These are phyloP conservation scores for Xerocomus nothofagi DNA, from an alignment of 1,284 basidiomycete species.

Conservation along the genomic window DNA sequence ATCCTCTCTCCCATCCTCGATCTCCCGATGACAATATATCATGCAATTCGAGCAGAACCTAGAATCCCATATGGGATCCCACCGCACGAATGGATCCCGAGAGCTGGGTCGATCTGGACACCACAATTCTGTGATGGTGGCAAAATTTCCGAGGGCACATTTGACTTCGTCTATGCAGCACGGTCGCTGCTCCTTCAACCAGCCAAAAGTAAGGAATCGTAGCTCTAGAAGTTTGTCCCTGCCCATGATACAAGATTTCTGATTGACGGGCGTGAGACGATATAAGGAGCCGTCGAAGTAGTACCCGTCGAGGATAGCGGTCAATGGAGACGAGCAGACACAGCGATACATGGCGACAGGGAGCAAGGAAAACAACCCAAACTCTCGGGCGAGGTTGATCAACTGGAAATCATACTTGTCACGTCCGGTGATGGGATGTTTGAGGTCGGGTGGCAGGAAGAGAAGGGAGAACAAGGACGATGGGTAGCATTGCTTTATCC, in stretches of 20 bases:
- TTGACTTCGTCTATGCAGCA: slow-evolving; percentile 23
- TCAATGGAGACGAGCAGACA: slow-evolving; percentile 18
- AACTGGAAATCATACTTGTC: slow-evolving; percentile 30
- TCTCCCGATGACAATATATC: slow-evolving; percentile 27
- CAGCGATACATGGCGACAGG: slow-evolving; percentile 31
- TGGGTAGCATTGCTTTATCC: slow-evolving; percentile 27
- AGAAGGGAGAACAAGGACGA: slow-evolving; percentile 29
- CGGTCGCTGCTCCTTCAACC: slow-evolving; percentile 17
- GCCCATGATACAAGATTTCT: slow-evolving; percentile 29
- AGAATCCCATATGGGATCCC: slow-evolving; percentile 26
- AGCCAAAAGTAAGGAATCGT: slow-evolving; percentile 20
- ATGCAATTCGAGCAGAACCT: slow-evolving; percentile 25
- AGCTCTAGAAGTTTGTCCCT: slow-evolving; percentile 28
- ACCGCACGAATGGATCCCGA: slow-evolving; percentile 26
- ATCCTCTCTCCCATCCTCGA: slow-evolving; percentile 28
- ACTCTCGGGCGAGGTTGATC: slow-evolving; percentile 29
- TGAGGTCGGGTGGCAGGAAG: slow-evolving; percentile 24
- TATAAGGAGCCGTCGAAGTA: slow-evolving; percentile 19
- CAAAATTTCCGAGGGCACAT: slow-evolving; percentile 23
- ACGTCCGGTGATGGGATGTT: slow-evolving; percentile 20
- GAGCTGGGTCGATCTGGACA: slow-evolving; percentile 17
- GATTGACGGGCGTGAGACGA: slow-evolving; percentile 22
- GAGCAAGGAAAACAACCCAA: slow-evolving; percentile 23
- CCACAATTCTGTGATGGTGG: slow-evolving; percentile 24
- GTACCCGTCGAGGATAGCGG: slow-evolving; percentile 27